Base-by-base conservation (phyloP, 73 alveolate genomes). In the Effrenium voratum region DNA sequence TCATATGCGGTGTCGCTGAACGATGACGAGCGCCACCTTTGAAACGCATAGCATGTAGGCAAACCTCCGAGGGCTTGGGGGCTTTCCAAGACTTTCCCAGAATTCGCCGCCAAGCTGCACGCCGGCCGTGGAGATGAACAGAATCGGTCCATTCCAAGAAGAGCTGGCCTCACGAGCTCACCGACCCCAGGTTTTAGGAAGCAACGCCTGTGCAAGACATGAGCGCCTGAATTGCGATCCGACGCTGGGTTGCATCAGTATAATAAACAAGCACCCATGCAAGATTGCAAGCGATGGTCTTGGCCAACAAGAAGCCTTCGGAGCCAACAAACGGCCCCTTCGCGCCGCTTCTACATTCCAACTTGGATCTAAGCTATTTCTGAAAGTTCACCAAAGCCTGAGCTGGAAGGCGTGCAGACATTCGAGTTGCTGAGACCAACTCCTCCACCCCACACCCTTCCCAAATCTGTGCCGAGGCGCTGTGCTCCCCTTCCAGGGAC, bases 401-500 rank as follows among this genome's bases (percentile, higher is more conserved):
- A n/a, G n/a, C n/a, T 66, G 79, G 79, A 28, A 24, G 79, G 16
- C 2, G 34, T 24, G 79, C 40, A 24, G 2, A 16, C 43, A 16
- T 30, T 66, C 49, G 30, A 16, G 41, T 30, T 1, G 16, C 40
- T 28, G 30, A 16, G 41, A 28, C 30, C 43, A 8, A 24, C 30
- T n/a, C 41, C 34, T 40, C 30, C 15, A 66, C 79, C 72, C 1
- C 72, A 57, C n/a, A 30, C 28, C 72, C 16, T 57, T 22, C 72
- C 16, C 63, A 12, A 52, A 12, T 8, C 63, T 52, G 63, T 40
- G 59, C 59, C 41, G n/a, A 40, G 60, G n/a, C 26, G 43, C 97
- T 90, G 52, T 90, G 97, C 97, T 90, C 97, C 13, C 97, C 97
- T 19, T 90, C 97, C 36, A 90, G 36, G 97, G 24, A 76, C 97